Evolutionary conservation across 2,329 filamentous ascomycete genomes (phyloP).

Genomic region (Neofusicoccum laricinum): DNA sequence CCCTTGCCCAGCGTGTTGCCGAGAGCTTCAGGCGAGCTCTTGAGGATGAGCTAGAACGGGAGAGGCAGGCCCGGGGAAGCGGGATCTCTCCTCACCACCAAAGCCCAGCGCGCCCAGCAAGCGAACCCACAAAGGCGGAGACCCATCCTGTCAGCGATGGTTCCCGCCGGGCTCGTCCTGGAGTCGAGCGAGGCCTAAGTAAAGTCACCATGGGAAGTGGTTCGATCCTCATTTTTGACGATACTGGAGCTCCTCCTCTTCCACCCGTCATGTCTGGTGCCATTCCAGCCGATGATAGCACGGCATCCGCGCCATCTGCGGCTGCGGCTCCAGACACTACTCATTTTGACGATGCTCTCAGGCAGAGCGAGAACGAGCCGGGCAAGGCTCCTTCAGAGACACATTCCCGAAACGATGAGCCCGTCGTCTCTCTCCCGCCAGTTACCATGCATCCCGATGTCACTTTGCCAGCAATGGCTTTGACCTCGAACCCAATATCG

Average conservation of each 20-base stretch:
- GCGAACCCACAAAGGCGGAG: background rate
- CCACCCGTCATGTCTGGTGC: slow-evolving; percentile 54
- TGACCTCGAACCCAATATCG: background rate
- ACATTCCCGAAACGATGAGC: background rate
- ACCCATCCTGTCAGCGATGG: slow-evolving; percentile 3
- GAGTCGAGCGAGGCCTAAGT: slow-evolving; percentile 35
- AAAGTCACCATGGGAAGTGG: slow-evolving; percentile 77
- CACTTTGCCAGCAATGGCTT: background rate
- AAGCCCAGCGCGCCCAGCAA: background rate
- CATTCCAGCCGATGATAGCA: slow-evolving; percentile 23
- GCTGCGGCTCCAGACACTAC: slow-evolving; percentile 4
- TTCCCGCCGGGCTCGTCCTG: background rate
- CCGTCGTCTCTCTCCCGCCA: slow-evolving; percentile 10
- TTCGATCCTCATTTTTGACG: slow-evolving; percentile 84
- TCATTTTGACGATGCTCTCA: slow-evolving; percentile 2
- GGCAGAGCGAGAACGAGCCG: background rate
- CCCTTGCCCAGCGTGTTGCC: slow-evolving; percentile 73
- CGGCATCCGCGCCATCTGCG: background rate
- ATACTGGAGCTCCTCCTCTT: slow-evolving; percentile 56
- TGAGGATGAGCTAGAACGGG: slow-evolving; percentile 54
- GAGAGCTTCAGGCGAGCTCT: slow-evolving; percentile 78
- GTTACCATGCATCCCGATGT: slow-evolving; percentile 13
- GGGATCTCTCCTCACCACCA: background rate
- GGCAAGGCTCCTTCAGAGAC: background rate
- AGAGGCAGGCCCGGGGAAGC: slow-evolving; percentile 23